Conservation (phyloP, 2,329 filamentous ascomycete species). For the Exophiala mesophila region DNA sequence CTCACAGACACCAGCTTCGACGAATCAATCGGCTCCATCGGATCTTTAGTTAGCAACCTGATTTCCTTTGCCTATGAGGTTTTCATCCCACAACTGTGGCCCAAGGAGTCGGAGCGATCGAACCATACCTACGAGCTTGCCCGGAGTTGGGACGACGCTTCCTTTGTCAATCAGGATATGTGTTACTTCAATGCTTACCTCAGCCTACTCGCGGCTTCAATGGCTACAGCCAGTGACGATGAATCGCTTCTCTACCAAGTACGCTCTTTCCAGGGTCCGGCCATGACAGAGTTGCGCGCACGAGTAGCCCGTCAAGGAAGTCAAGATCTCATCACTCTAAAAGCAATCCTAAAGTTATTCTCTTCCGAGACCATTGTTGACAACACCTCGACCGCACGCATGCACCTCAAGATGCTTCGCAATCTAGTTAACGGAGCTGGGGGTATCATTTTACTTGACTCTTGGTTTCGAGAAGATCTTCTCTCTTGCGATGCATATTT, state of each 20-base stretch:
- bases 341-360: slow-evolving; percentile 24
- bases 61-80: slow-evolving; percentile 22
- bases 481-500: slow-evolving; percentile 25
- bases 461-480: slow-evolving; percentile 25
- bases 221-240: slow-evolving; percentile 17
- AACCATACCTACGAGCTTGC: slow-evolving; percentile 18
- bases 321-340: slow-evolving; percentile 19
- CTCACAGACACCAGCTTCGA: slow-evolving; percentile 10
- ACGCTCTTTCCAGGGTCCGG: slow-evolving; percentile 22
- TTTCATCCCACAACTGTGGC: slow-evolving; percentile 23
- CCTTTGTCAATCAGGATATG: slow-evolving; percentile 19
- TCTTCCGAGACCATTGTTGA: slow-evolving; percentile 23
- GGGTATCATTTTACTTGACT: slow-evolving; percentile 23
- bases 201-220: slow-evolving; percentile 19
- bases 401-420: slow-evolving; percentile 25
- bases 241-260: slow-evolving; percentile 19
- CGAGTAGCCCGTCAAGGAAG: slow-evolving; percentile 13
- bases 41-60: slow-evolving; percentile 17
- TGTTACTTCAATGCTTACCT: slow-evolving; percentile 24
- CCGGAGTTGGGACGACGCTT: slow-evolving; percentile 19
- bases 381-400: slow-evolving; percentile 25
- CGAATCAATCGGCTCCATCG: slow-evolving; percentile 6
- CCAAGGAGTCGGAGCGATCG: slow-evolving; percentile 15
- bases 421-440: slow-evolving; percentile 23
- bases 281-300: slow-evolving; percentile 22